Percentiles rank a stretch among this genome's conserved stretches.
Conservation (phyloP, 495 filamentous ascomycete genomes). For the Rusavskia elegans region DNA sequence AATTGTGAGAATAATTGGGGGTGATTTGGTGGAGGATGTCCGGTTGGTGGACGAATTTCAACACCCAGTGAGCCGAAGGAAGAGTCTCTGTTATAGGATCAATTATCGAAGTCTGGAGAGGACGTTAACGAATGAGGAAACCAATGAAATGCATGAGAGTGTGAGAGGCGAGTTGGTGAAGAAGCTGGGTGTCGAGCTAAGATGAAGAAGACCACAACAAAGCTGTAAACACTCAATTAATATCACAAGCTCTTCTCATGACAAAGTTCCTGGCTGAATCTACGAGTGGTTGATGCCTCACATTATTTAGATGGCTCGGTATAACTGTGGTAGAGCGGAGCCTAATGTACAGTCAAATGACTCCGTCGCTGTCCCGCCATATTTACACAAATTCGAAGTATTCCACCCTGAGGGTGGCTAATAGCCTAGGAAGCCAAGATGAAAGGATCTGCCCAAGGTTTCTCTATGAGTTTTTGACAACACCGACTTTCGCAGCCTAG, state of each 20-base stretch:
- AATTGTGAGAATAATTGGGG: slow-evolving; percentile 62
- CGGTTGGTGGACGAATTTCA: slow-evolving; percentile 66
- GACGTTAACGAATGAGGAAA: slow-evolving; percentile 69
- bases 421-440: background rate
- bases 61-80: slow-evolving; percentile 70
- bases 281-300: too few relatives aligned
- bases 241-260: too few relatives aligned
- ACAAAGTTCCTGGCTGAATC: too few relatives aligned
- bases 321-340: background rate
- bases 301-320: background rate
- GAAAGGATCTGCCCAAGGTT: background rate
- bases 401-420: background rate
- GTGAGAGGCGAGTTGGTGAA: slow-evolving; percentile 45
- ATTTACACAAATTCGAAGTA: background rate
- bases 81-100: slow-evolving; percentile 81
- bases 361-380: background rate
- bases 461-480: slow-evolving; percentile 56
- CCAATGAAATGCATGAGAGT: slow-evolving; percentile 56
- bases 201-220: slow-evolving; percentile 27
- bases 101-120: slow-evolving; percentile 82
- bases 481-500: slow-evolving; percentile 78
- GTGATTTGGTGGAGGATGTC: slow-evolving; percentile 79
- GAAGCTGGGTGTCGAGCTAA: slow-evolving; percentile 64
- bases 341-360: background rate
- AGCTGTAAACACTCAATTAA: background rate